A percentile compares a stretch with the other conserved stretches of the same genome.
Conservation (phyloP, 2,329 filamentous ascomycete genomes). For the Diaporthe caulivora region DNA sequence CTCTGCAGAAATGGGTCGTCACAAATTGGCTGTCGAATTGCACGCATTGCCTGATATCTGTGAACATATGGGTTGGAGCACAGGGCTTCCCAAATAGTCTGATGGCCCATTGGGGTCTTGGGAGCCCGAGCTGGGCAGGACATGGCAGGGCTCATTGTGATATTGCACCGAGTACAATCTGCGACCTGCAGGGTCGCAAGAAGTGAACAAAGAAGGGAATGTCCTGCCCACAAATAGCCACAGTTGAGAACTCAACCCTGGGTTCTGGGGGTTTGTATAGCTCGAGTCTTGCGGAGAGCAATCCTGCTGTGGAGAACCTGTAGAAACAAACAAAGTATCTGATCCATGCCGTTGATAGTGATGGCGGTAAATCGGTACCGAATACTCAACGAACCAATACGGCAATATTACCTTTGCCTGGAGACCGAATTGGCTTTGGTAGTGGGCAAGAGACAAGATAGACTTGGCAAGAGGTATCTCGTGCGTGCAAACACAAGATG, state of each 20-base stretch:
- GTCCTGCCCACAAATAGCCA: background rate
- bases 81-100: background rate
- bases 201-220: background rate
- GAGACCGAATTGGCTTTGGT: constrained; percentile 12
- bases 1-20: background rate
- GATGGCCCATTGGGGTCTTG: background rate
- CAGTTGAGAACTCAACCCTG: background rate
- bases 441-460: background rate
- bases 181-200: background rate
- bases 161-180: background rate
- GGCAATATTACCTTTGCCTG: background rate
- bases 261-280: too few relatives aligned
- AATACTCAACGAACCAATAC: background rate
- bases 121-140: background rate
- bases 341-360: background rate
- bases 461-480: background rate
- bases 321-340: background rate
- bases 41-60: background rate
- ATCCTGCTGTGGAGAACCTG: background rate
- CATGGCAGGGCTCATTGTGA: background rate
- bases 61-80: background rate
- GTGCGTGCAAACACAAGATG: background rate
- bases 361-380: background rate
- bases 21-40: background rate
- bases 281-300: background rate